Base-by-base conservation (phyloP, 1,139 yeast genomes). In the Entelexis sorbosivorans region DNA sequence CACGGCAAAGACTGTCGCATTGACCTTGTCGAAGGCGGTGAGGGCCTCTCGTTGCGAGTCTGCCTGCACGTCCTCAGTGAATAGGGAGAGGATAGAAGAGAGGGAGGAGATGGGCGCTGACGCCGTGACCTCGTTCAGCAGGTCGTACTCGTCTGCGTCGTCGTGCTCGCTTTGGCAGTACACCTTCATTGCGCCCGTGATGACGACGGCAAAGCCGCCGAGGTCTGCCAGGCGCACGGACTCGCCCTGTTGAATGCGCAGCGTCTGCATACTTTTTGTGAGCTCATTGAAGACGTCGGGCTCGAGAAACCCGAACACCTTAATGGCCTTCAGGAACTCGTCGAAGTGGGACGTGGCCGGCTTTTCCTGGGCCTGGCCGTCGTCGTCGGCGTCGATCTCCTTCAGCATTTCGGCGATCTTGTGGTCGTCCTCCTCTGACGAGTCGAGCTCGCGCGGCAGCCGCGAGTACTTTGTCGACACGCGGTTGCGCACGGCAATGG, bases 241-340 rank as follows among this genome's bases (percentile, higher is more conserved):
- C 64, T 91, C 97, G 43, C 88, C 93, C 9, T 77, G 74, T 33
- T 81, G 80, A 42, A 91, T 66, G 58, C 86, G 83, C 63, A 87
- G 89, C 1, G 97, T 91, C 48, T 86, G 84, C 89, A 91, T 85
- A 55, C 84, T 85, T 61, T 85, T 82, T 6, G 97, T 89, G 59
- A 91, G 73, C 62, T 89, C 97, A 63, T 89, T 94, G 64, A 91
- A 89, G 2, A 91, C 96, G 1, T 85, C 83, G 53, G 82, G 75
- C 59, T 91, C 98, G 51, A 91, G 71, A 65, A 89, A 89, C 1
- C 98, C 98, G 69, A 91, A 91, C 19, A 91, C 86, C 66, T 87
- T 88, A 58, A 91, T 86, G 0, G 96, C 97, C 51, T 85, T 76
- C 47, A 91, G 69, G 60, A 91, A 91, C 54, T 89, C 95, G 64